Base-by-base conservation (phyloP, 2,329 filamentous ascomycete species). In the Botrytis squamosa region DNA sequence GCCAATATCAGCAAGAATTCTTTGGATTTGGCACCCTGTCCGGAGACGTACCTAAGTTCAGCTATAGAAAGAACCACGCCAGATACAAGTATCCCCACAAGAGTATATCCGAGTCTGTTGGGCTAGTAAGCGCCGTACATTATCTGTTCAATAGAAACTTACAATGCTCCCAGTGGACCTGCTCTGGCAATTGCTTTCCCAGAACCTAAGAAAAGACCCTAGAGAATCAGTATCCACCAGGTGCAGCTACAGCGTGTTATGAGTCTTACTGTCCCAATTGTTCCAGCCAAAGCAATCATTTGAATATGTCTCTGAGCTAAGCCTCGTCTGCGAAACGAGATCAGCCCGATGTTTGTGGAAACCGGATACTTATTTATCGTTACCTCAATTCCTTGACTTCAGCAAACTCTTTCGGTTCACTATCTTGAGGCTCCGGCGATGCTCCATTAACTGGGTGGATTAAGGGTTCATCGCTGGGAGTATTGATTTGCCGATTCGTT, bases 131-230 rank as follows among this genome's bases (percentile, higher is more conserved):
- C 18, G 14, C 33, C 36, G 60, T n/a, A 29, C 6, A 29, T 52
- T 40, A 9, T 18, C 6, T 20, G 8, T 16, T 10, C 6, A 5
- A 4, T 14, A 25, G 25, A 25, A 70, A 77, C 77, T 70, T 72
- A 81, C 10, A 89, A 80, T 40, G 87, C 83, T 36, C 85, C 86
- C 0, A 87, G 82, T 3, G 87, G 87, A 4, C 86, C 87, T 42
- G 84, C 87, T 38, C 83, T 84, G 38, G 84, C 83, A 40, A 89
- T 85, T 0, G 86, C 85, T 74, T 84, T 83, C 42, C 87, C 88
- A 1, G 86, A 85, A 46, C 77, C 74, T 42, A 79, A 69, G 69
- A 78, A 78, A 7, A 78, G 71, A n/a, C 73, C 73, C 73, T 74
- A 46, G 38, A 40, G 44, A 25, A 55, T 63, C 16, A 72, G 52